phyloP scores from a whole-genome alignment of 306 rosid genomes.

The Quercus engelmannii region DNA sequence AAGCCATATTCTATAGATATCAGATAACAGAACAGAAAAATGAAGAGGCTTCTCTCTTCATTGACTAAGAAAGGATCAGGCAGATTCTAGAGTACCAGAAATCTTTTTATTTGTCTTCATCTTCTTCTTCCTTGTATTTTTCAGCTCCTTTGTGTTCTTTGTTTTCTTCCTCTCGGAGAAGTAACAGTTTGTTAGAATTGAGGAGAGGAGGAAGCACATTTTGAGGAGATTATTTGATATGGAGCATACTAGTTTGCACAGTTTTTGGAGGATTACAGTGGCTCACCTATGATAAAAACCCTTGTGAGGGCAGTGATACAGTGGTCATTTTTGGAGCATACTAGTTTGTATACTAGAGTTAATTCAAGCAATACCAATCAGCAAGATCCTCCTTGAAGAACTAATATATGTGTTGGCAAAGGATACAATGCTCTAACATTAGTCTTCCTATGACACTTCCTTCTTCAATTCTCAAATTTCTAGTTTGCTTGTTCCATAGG shows the following conservation, averaged over 20 bases:
- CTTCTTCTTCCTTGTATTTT: constrained; percentile 26
- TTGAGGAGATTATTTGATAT: constrained; percentile 80
- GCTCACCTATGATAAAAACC: constrained; percentile 62
- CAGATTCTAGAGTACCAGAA: constrained; percentile 60
- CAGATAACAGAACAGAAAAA: constrained; percentile 50
- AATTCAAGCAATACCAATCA: too few species aligned
- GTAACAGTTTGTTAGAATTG: constrained; percentile 53
- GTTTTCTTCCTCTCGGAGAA: constrained; percentile 30
- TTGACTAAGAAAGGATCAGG: constrained; percentile 48
- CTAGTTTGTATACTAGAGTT: too few species aligned
- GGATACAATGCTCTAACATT: constrained; percentile 45
- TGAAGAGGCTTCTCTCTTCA: constrained; percentile 39
- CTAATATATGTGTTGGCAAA: constrained; percentile 32
- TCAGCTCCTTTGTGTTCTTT: constrained; percentile 35
- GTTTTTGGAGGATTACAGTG: constrained; percentile 58
- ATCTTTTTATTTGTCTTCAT: constrained; percentile 29
- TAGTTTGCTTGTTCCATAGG: constrained; percentile 71
- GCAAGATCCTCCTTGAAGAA: constrained; percentile 5
- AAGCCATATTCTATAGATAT: too few species aligned
- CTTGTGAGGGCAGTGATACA: constrained; percentile 42
- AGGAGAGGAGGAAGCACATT: constrained; percentile 73
- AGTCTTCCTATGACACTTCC: constrained; percentile 63
- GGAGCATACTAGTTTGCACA: constrained; percentile 78
- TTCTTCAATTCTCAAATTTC: constrained; percentile 46
- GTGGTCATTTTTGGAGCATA: too few species aligned